Percentiles rank a stretch among this genome's conserved stretches.
Conservation (phyloP, 306 rosid genomes). For the Cucurbita maxima region DNA sequence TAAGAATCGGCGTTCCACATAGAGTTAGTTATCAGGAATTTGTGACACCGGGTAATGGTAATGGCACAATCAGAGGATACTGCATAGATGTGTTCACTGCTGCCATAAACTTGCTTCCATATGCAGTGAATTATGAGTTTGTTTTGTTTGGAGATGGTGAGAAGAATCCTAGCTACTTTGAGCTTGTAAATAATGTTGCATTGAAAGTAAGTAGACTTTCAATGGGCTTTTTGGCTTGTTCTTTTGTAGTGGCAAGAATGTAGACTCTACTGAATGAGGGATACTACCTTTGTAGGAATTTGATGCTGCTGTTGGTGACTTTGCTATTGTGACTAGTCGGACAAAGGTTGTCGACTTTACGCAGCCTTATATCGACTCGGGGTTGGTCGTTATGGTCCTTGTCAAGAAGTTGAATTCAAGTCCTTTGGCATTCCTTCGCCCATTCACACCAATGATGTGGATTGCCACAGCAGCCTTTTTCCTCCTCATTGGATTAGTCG, state of each 20-base stretch:
- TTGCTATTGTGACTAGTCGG: conserved; percentile 31
- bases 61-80: conserved; percentile 19
- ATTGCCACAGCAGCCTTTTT: conserved; percentile 21
- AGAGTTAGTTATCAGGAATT: conserved; percentile 33
- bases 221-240: not conserved
- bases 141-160: conserved; percentile 33
- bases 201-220: conserved; percentile 20
- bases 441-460: conserved; percentile 36
- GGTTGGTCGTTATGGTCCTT: conserved; percentile 35
- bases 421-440: conserved; percentile 30
- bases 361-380: conserved; percentile 35
- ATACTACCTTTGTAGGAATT: conserved; percentile 16
- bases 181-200: conserved; percentile 20
- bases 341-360: conserved; percentile 35
- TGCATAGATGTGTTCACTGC: conserved; percentile 42
- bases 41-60: conserved; percentile 19
- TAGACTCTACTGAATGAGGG: not conserved
- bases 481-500: conserved; percentile 26
- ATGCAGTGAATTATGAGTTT: conserved; percentile 26
- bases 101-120: conserved; percentile 32
- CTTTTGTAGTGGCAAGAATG: not conserved
- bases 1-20: conserved; percentile 32
- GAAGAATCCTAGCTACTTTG: conserved; percentile 29
- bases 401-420: conserved; percentile 15
- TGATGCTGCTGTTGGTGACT: conserved; percentile 45